Evolutionary conservation across 345 rosid genomes (phyloP), one percentile per base, ranked within the genome.

Genomic region (Rhodamnia argentea): DNA sequence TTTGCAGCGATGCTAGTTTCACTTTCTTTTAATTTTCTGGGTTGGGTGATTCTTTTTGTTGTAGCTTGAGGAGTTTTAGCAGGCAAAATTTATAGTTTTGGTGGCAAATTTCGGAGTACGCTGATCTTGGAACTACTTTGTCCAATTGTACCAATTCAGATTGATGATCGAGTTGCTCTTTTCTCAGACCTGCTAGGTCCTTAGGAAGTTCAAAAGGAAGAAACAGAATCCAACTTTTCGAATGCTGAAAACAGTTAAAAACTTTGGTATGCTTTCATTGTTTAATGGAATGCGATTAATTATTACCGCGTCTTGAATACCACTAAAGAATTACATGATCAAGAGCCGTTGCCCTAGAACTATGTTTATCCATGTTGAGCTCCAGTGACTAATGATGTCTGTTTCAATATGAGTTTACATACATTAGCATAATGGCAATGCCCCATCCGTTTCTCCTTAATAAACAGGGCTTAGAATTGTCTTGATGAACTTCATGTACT

Each of bases 271-370:
- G 47, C 81, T 70, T 70, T 70, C 0, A 0, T 4, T 70, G 6
- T 70, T 70, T 37, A 37, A 18, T 37, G 26, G 47, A 13, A 0
- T 18, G 7, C 1, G 2, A 70, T 70, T 37, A 70, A 70, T 37
- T 37, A 7, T 70, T 37, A 0, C 4, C 0, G 0, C 3, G 0
- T 37, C 78, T 37, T 0, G 0, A 29, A 7, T 64, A 64, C 76
- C 42, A 0, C 0, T 64, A 8, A 16, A 64, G 26, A 3, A 0
- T 70, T 37, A 10, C 6, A 37, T 4, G 47, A 70, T 37, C 81
- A 70, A 70, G 81, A 70, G 40, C 81, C 0, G 0, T 70, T 37
- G 47, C 0, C 0, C 14, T 18, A 70, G 47, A 1, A 0, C 0
- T 70, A 37, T 37, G 26, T 18, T 70, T 0, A 70, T 37, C 81